Percentiles rank a stretch among this genome's conserved stretches.
These are phyloP conservation scores for Scytalidium sp. DNA, from an alignment of 2,329 filamentous ascomycete species.

Conservation along the genomic window DNA sequence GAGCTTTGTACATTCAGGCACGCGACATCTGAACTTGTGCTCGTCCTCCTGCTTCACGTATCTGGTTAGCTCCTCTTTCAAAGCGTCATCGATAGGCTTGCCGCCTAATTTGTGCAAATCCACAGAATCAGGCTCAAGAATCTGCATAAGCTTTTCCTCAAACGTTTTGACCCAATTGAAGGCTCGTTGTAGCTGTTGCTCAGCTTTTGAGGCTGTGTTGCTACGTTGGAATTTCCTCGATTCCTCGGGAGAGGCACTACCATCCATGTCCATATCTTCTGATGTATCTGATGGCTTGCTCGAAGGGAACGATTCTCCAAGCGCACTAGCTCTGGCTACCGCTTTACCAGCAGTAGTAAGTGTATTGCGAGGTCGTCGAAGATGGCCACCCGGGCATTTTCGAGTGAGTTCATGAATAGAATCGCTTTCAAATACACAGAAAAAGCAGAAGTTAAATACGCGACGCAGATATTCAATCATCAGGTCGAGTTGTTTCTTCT, in stretches of 20 bases:
- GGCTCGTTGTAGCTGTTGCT: slow-evolving; percentile 88
- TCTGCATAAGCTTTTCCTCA: slow-evolving; percentile 91
- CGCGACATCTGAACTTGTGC: slow-evolving; percentile 94
- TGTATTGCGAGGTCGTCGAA: slow-evolving; percentile 84
- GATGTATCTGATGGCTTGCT: slow-evolving; percentile 65
- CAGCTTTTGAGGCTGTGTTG: slow-evolving; percentile 69
- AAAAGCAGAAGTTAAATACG: slow-evolving; percentile 99
- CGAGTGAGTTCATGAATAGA: slow-evolving; percentile 93
- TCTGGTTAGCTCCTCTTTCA: slow-evolving; percentile 82
- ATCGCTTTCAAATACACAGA: slow-evolving; percentile 98
- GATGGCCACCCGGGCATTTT: slow-evolving; percentile 96
- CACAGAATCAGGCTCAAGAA: slow-evolving; percentile 83
- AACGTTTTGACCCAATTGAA: slow-evolving; percentile 99
- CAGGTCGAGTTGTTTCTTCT: slow-evolving; percentile 96
- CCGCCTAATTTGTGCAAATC: slow-evolving; percentile 91
- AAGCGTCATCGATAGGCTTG: slow-evolving; percentile 77
- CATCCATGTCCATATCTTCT: slow-evolving; percentile 50
- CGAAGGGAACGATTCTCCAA: slow-evolving; percentile 77
- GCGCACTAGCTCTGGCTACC: slow-evolving; percentile 80
- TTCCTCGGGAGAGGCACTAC: slow-evolving; percentile 60
- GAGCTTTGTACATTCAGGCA: slow-evolving; percentile 91
- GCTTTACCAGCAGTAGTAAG: slow-evolving; percentile 79
- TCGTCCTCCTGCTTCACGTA: slow-evolving; percentile 97
- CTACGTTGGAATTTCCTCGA: slow-evolving; percentile 67
- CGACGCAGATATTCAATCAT: slow-evolving; percentile 94